phyloP scores from a whole-genome alignment of 2,329 filamentous ascomycete species.

The Nigrospora sphaerica region DNA sequence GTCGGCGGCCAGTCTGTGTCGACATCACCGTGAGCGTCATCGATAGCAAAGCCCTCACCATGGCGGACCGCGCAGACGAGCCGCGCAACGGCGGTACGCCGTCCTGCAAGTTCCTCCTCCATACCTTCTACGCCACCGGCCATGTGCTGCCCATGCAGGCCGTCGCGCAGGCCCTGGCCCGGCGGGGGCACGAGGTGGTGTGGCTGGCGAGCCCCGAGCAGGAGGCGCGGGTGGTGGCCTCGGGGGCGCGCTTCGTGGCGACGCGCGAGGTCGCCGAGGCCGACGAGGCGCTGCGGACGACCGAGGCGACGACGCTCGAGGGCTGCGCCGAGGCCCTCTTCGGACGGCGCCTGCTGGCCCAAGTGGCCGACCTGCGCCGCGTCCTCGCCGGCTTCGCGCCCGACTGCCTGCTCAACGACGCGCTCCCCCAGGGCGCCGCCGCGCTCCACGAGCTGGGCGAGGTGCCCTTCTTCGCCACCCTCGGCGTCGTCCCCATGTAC shows the following conservation, averaged over 20 bases:
- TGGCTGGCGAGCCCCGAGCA: not conserved
- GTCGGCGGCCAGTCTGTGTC: too few species aligned
- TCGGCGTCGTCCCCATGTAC: not conserved
- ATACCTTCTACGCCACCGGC: not conserved
- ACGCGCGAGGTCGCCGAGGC: not conserved
- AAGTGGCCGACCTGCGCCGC: not conserved
- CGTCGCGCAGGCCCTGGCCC: not conserved
- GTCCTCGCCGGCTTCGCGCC: not conserved
- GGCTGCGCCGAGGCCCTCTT: not conserved
- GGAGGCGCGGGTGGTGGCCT: not conserved
- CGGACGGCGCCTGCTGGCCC: not conserved
- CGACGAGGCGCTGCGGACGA: not conserved
- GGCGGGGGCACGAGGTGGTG: not conserved
- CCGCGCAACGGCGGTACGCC: not conserved
- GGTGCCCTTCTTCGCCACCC: not conserved
- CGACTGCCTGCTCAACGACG: not conserved
- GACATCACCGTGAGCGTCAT: too few species aligned
- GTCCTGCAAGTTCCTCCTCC: not conserved
- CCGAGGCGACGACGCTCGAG: not conserved
- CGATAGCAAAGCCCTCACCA: not conserved
- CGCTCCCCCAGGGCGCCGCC: not conserved
- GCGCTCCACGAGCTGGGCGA: not conserved
- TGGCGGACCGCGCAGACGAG: not conserved
- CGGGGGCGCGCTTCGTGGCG: not conserved
- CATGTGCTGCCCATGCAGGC: conserved; percentile 2